Conservation (phyloP, 257 asterid genomes). For the Agastache rugosa region DNA sequence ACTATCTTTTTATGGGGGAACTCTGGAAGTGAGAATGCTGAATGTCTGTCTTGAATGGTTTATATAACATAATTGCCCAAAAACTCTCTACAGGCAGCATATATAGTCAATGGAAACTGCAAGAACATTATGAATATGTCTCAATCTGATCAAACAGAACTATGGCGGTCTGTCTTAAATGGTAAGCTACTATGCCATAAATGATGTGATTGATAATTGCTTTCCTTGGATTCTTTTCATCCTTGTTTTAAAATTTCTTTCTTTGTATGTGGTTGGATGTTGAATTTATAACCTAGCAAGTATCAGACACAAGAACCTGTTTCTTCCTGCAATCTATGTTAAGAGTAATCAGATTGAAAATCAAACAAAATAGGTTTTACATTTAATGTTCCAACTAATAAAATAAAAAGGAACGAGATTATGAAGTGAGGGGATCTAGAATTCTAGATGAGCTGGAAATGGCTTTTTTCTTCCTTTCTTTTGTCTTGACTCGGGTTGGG, state of each 20-base stretch:
- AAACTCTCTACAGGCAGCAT: constrained; percentile 81
- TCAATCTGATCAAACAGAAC: constrained; percentile 88
- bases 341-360: neutral
- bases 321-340: constrained; percentile 19
- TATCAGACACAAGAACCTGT: neutral
- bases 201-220: constrained; percentile 24
- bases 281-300: neutral
- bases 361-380: neutral
- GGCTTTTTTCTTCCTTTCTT: neutral
- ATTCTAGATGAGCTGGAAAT: neutral
- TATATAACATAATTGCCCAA: constrained; percentile 18
- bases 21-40: constrained; percentile 16
- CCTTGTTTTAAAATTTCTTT: neutral
- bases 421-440: constrained; percentile 2
- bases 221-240: constrained; percentile 16
- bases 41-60: constrained; percentile 16
- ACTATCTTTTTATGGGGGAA: neutral
- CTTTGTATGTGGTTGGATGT: constrained; percentile 1
- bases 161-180: constrained; percentile 87
- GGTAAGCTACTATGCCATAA: constrained; percentile 51
- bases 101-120: constrained; percentile 89
- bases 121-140: constrained; percentile 97
- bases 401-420: neutral
- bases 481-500: neutral
- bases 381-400: constrained; percentile 5